Evolutionary conservation across 1,284 basidiomycete genomes (phyloP).

Genomic region (Puccinia polysora): DNA sequence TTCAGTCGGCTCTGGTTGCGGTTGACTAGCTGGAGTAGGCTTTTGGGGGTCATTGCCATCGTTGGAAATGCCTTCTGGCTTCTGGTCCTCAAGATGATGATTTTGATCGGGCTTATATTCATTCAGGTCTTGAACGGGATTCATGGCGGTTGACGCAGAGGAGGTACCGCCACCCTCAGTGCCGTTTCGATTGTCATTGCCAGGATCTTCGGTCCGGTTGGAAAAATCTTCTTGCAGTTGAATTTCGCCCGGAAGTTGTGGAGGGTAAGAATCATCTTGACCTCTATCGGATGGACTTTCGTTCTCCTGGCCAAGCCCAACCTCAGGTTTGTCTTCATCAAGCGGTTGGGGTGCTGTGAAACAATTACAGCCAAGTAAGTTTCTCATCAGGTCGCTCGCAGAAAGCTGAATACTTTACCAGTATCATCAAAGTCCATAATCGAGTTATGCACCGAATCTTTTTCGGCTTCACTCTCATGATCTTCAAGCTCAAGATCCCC

Average conservation of each 20-base stretch:
- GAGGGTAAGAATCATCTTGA: not conserved
- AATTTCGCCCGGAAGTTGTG: not conserved
- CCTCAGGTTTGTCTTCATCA: not conserved
- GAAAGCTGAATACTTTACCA: constrained; percentile 15
- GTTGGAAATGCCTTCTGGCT: not conserved
- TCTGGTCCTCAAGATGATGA: constrained; percentile 1
- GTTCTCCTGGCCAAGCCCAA: not conserved
- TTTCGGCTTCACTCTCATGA: constrained; percentile 13
- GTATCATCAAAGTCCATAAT: constrained; percentile 37
- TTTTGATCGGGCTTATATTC: not conserved
- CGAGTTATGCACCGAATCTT: not conserved
- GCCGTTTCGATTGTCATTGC: constrained; percentile 13
- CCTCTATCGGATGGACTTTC: not conserved
- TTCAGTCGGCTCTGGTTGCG: constrained; percentile 10
- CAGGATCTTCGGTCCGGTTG: not conserved
- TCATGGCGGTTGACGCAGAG: not conserved
- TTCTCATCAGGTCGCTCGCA: not conserved
- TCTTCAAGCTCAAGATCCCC: constrained; percentile 39
- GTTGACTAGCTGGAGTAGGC: not conserved
- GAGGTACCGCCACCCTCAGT: constrained; percentile 15
- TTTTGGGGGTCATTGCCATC: not conserved
- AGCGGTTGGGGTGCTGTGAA: constrained; percentile 10
- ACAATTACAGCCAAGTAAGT: not conserved
- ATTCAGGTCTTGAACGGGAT: not conserved
- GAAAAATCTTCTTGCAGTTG: not conserved